These are phyloP conservation scores for Elongisporangium anandrum DNA, from an alignment of 352 stramenopile species.

Conservation along the genomic window DNA sequence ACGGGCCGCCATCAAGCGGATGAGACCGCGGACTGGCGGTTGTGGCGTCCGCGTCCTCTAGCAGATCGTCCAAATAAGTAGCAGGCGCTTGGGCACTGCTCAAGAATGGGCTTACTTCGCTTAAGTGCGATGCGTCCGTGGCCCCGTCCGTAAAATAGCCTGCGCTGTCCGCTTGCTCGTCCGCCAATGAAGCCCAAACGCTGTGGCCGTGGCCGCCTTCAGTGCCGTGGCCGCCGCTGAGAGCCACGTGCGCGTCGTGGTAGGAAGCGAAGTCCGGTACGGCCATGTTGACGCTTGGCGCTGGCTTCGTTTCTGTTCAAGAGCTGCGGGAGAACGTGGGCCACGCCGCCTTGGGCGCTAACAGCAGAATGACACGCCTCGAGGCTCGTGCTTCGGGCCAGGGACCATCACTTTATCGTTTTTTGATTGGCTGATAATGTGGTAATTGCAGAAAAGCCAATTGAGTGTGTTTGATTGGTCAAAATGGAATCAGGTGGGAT, in stretches of 20 bases:
- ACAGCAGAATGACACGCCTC: neutral
- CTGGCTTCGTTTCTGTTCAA: neutral
- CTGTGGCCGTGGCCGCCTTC: neutral
- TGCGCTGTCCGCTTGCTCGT: neutral
- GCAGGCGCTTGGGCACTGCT: slow-evolving; percentile 8
- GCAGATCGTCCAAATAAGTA: slow-evolving; percentile 46
- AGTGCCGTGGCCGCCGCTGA: neutral
- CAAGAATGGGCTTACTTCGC: slow-evolving; percentile 29
- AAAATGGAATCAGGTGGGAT: slow-evolving; percentile 2
- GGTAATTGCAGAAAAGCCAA: neutral
- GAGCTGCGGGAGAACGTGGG: neutral
- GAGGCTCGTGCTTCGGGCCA: neutral
- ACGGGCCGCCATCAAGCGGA: slow-evolving; percentile 7
- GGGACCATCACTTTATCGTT: neutral
- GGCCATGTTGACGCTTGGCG: neutral
- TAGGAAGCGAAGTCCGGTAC: neutral
- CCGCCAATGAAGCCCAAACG: neutral
- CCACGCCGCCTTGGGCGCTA: neutral
- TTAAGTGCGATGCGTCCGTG: slow-evolving; percentile 10
- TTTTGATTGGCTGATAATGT: slow-evolving; percentile 2
- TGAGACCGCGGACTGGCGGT: slow-evolving; percentile 10
- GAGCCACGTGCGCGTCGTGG: too few relatives aligned
- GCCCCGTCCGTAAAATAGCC: neutral
- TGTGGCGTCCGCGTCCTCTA: slow-evolving; percentile 9
- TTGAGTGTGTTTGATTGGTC: neutral